Percentiles rank a stretch among this genome's conserved stretches.
phyloP scores from a whole-genome alignment of 441 rosid species.

The Biscutella auriculata region DNA sequence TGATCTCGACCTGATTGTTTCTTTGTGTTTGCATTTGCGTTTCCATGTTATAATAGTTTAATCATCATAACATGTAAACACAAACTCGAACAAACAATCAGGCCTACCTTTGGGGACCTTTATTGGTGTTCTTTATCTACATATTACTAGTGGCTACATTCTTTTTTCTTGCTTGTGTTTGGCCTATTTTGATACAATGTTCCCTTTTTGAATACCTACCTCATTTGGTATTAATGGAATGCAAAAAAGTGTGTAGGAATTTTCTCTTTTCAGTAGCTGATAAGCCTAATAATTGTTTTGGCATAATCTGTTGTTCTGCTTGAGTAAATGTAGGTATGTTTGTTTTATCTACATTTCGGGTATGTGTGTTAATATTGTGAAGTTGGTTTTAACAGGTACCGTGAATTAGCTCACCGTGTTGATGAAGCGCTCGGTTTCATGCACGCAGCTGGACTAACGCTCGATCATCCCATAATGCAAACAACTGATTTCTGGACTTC shows the following conservation, averaged over 20 bases:
- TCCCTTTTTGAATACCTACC: conserved; percentile 10
- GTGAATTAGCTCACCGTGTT: conserved; percentile 57
- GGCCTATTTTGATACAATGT: conserved; percentile 4
- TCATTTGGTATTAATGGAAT: background rate
- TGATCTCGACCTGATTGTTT: background rate
- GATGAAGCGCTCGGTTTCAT: conserved; percentile 89
- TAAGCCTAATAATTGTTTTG: background rate
- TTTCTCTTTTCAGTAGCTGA: background rate
- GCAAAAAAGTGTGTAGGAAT: background rate
- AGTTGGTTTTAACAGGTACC: conserved; percentile 36
- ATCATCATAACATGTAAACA: no score
- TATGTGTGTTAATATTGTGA: background rate
- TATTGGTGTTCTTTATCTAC: no score
- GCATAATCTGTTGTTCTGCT: no score
- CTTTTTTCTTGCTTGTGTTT: background rate
- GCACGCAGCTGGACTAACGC: conserved; percentile 74
- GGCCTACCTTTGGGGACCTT: background rate
- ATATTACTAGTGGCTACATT: background rate
- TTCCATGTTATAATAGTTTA: background rate
- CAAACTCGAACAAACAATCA: background rate
- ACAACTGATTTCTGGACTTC: conserved; percentile 88
- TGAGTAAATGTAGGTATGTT: background rate
- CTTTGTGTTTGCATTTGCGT: background rate
- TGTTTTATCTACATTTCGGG: background rate
- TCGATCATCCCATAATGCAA: conserved; percentile 72